Base-by-base conservation (phyloP, 768 basidiomycete species). In the Crassisporium funariophilum region DNA sequence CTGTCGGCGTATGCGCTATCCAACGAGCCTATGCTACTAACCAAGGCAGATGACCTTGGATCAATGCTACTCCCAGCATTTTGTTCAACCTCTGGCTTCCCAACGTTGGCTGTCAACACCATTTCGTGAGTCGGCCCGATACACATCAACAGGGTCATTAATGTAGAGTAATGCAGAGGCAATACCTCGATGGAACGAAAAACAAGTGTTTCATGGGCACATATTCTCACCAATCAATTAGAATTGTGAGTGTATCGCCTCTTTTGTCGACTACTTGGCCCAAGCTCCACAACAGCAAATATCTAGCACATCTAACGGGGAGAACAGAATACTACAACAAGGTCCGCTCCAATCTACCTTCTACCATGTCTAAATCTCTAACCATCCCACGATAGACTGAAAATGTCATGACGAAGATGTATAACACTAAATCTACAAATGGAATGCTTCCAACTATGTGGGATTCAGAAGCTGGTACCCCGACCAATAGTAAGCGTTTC, bases 1-100 rank as follows among this genome's bases (percentile, higher is more conserved):
- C 71, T 93, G 4, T 86, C 85, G 7, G 87, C 90, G 0, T 86
- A 91, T 52, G 83, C 90, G 1, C 72, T 94, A 1, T 86, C 88
- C 1, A 74, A 71, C 5, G 79, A 91, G 42, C 64, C 75, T 1
- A 59, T 86, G 13, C 73, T 88, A 40, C 77, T 90, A 13, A 58
- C 73, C 19, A 78, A 83, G 21, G 88, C 91, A 1, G 81, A 88
- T 44, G 85, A 92, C 56, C 78, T 95, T 5, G 92, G 79, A 4
- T 66, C 72, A 23, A 75, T 77, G 50, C 74, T 95, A 2, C 71
- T 88, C 0, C 83, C 87, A 1, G 86, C 76, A 2, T 92, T 94
- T 66, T 70, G 81, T 34, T 84, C 88, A 0, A 55, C 77, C 0
- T 79, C 77, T 4, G 91, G 90, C 2, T 68, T 94, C 10, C 91